Conservation (phyloP, 257 asterid genomes). For the Rauvolfia tetraphylla region DNA sequence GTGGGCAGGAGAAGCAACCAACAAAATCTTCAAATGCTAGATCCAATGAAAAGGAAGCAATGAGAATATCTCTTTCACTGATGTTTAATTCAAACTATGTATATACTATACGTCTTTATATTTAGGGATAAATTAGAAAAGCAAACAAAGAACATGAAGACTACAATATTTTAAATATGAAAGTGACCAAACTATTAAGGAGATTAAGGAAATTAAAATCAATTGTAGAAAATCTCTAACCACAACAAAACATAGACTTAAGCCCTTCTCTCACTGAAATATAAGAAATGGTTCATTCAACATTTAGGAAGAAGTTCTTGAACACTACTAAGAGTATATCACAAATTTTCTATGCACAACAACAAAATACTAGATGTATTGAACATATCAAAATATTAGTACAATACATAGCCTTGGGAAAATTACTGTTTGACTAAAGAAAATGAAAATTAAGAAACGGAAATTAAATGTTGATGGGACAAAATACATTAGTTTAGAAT, state of each 20-base stretch:
- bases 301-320: slow-evolving; percentile 1
- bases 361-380: no score
- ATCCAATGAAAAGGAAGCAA: neutral
- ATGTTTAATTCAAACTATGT: neutral
- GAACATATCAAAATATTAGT: neutral
- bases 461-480: neutral
- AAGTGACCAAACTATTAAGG: neutral
- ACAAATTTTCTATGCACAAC: neutral
- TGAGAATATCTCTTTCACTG: neutral
- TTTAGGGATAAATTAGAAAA: neutral
- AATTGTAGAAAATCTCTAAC: neutral
- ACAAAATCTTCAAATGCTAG: neutral
- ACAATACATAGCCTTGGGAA: neutral
- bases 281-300: neutral
- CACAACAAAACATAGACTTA: neutral
- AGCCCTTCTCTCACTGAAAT: neutral
- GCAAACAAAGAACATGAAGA: neutral
- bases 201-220: neutral
- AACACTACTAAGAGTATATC: neutral
- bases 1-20: neutral
- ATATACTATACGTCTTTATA: no score
- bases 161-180: neutral
- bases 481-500: neutral
- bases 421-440: neutral
- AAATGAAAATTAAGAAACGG: neutral